Evolutionary conservation across 139 green algal genomes (phyloP), one percentile per base, ranked within the genome.

Genomic region (Chlorella sp.): DNA sequence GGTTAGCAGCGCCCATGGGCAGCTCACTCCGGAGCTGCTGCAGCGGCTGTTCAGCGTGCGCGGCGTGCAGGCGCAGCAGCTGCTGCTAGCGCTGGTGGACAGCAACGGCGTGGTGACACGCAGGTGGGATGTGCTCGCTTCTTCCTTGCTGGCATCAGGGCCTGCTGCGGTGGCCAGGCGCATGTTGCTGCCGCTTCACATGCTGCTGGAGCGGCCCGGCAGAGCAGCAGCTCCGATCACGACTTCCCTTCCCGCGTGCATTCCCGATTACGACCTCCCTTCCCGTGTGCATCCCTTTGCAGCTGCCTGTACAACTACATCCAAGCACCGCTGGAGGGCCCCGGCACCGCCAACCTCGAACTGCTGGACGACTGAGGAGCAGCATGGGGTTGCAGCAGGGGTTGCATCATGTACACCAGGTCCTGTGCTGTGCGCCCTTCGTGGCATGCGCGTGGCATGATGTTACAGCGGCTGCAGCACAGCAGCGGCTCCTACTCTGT

Each of bases 291-390:
- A 6, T 34, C 26, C 44, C n/a, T 9, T 13, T 34, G 58, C 79
- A 84, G 64, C 51, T 90, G 83, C 62, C 40, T 90, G 69, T 90
- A 88, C 85, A 87, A 90, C 78, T 90, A 90, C 73, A 87, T 90
- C 40, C 87, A 90, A 64, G 70, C 78, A 5, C 87, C 87, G 22
- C 72, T 90, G 82, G 87, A 88, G 76, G 86, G 86, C 7, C 75
- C 86, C 6, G 86, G 86, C 36, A 90, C 76, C 30, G 86, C 86
- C 20, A 73, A 87, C 56, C 74, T 90, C 1, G 79, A 84, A 30
- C 80, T 88, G 34, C 77, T 88, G 60, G 85, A 88, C 20, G 85
- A 88, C 76, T 88, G 72, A 85, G 54, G 14, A n/a, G 60, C 26
- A 17, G 26, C 7, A 36, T 65, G 13, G 56, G 8, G 14, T 40